Evolutionary conservation across 495 filamentous ascomycete genomes (phyloP), one percentile per base, ranked within the genome.

Genomic region (Trichoderma gamsii): DNA sequence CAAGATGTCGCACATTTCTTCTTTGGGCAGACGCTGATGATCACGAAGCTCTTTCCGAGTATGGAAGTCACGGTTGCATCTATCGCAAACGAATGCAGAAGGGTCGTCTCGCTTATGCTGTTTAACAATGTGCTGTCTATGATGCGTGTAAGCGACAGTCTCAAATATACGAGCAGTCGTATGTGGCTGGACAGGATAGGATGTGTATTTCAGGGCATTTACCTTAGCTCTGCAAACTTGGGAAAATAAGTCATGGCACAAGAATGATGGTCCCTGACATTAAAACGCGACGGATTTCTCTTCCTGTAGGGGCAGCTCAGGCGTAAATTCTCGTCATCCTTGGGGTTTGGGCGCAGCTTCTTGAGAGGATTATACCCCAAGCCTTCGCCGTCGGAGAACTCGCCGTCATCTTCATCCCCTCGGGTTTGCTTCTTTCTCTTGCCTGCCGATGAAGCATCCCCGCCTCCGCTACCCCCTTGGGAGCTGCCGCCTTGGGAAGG

Each of bases 221-320:
- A 72, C 70, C 69, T 70, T 32, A 73, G 66, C 21, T 70, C 52
- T 9, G 70, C 61, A 68, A 73, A 69, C 41, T 66, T 68, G 21
- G 67, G 59, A 61, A 70, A 73, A 38, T 68, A 69, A 16, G 67
- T 73, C 41, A 67, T 71, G 18, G 72, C 68, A 64, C 72, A 73
- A 21, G 61, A 65, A n/a, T 70, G 46, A 56, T 73, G 67, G 15
- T 72, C 70, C 27, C 70, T 56, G 63, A 73, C 67, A 46, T 71
- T 73, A 29, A 73, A 73, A 11, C 72, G 68, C n/a, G 61, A 38
- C n/a, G 72, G 72, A 41, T 73, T 73, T 7, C 72, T 66, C 51
- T 72, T 71, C 41, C 72, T 68, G n/a, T 68, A 73, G 11, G 72
- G 72, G n/a, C 72, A 73, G 21, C 68, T 68, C 12, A 73, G 35